Evolutionary conservation across 768 basidiomycete species (phyloP), one percentile per base, ranked within the genome.

Genomic region (Tricholoma furcatifolium): DNA sequence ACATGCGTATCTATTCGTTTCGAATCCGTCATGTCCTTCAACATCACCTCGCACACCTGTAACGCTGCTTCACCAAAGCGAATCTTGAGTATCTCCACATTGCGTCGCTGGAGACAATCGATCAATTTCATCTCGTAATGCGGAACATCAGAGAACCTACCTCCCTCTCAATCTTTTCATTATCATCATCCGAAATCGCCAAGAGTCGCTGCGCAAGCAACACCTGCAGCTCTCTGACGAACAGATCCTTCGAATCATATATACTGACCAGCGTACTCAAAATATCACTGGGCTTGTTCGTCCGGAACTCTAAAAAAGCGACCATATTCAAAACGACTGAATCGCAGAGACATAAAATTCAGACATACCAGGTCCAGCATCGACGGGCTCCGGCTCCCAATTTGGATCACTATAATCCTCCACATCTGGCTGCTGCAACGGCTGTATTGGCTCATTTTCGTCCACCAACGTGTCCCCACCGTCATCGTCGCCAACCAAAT

Each of bases 11-110:
- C 91, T 44, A 88, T 89, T 31, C 93, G 82, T 62, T 85, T 87
- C 36, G 96, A 97, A 67, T 98, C 94, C 3, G 92, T 88, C 84
- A 98, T 90, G 67, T 99, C 97, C 64, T 86, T 91, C 64, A 98
- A 73, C 97, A 99, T 98, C 50, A 99, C 94, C 65, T 98, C 96
- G 74, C 95, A 98, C 5, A 93, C 90, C 66, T 97, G 93, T 51
- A 99, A 70, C 2, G 93, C 85, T 1, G 85, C 78, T 62, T 98
- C 97, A 18, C 97, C 97, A 62, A 99, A 99, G 3, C 97, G 87
- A 50, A 95, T 81, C 73, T 98, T 98, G 55, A 99, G 72, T 39
- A 95, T 91, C 67, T 97, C 95, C 54, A 98, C 84, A 62, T 92
- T 97, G 20, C 88, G 81, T 17, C 95, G 84, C 93, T 98, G 61